Evolutionary conservation across 352 stramenopile genomes (phyloP).

Genomic region (Phytophthora macrochlamydospora): DNA sequence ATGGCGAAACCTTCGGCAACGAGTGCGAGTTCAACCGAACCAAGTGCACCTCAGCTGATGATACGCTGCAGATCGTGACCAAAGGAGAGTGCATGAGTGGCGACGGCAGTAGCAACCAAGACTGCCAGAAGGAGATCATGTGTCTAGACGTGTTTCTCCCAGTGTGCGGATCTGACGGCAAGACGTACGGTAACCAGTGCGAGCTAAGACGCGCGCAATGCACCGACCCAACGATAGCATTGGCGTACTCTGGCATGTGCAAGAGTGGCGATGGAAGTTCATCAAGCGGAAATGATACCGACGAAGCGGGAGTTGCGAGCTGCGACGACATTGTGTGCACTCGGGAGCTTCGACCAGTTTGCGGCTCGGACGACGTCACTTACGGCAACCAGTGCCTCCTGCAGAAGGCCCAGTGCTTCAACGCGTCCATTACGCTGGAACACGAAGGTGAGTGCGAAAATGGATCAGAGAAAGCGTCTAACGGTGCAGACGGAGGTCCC

Average conservation of each 20-base stretch:
- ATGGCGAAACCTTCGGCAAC: conserved; percentile 61
- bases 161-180: conserved; percentile 51
- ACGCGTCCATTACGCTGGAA: conserved; percentile 28
- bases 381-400: conserved; percentile 58
- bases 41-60: conserved; percentile 33
- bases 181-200: conserved; percentile 58
- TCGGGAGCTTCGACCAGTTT: conserved; percentile 40
- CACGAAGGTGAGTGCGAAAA: conserved; percentile 28
- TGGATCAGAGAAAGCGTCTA: no score
- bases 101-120: conserved; percentile 2
- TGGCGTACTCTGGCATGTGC: conserved; percentile 29
- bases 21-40: conserved; percentile 49
- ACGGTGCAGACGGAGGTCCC: no score
- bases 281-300: neutral
- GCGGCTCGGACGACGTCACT: conserved; percentile 52
- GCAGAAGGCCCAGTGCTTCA: conserved; percentile 30
- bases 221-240: conserved; percentile 22
- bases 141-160: conserved; percentile 35
- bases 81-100: conserved; percentile 29
- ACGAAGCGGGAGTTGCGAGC: conserved; percentile 6
- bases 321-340: conserved; percentile 29
- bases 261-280: no score
- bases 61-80: conserved; percentile 29
- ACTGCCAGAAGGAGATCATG: conserved; percentile 29
- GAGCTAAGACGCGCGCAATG: conserved; percentile 30